These are phyloP conservation scores for Penicillium egyptiacum DNA, from an alignment of 495 filamentous ascomycete species.

Conservation along the genomic window DNA sequence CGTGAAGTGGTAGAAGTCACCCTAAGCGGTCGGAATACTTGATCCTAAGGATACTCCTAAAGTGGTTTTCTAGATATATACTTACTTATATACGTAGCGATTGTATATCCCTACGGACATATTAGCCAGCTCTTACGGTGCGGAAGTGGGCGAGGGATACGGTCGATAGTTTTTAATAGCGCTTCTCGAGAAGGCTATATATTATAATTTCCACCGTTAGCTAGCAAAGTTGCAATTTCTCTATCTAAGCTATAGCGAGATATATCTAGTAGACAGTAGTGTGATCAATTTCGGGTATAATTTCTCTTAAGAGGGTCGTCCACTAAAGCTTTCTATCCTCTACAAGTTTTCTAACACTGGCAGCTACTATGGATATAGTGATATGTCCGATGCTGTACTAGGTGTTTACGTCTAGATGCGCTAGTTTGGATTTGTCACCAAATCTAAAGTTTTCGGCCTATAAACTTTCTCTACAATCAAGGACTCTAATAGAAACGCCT, in stretches of 20 bases:
- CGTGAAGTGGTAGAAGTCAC: not conserved
- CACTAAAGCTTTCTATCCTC: not conserved
- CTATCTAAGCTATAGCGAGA: not conserved
- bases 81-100: constrained; percentile 1
- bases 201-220: not conserved
- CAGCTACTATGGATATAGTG: not conserved
- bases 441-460: constrained; percentile 1
- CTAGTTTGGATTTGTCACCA: not conserved
- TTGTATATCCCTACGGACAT: constrained; percentile 1
- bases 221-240: not conserved
- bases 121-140: not conserved
- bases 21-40: constrained; percentile 2
- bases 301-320: not conserved
- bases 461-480: not conserved
- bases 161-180: not conserved
- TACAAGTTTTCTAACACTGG: not conserved
- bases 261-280: not conserved
- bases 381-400: not conserved
- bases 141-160: not conserved
- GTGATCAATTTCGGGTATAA: not conserved
- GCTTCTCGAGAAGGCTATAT: not conserved
- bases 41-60: constrained; percentile 1
- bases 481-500: not conserved
- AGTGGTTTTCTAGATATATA: not conserved
- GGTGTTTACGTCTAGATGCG: not conserved